A percentile compares a stretch with the other conserved stretches of the same genome.
Evolutionary conservation across 2,329 filamentous ascomycete species (phyloP).

Genomic region (Curvularia hawaiiensis): DNA sequence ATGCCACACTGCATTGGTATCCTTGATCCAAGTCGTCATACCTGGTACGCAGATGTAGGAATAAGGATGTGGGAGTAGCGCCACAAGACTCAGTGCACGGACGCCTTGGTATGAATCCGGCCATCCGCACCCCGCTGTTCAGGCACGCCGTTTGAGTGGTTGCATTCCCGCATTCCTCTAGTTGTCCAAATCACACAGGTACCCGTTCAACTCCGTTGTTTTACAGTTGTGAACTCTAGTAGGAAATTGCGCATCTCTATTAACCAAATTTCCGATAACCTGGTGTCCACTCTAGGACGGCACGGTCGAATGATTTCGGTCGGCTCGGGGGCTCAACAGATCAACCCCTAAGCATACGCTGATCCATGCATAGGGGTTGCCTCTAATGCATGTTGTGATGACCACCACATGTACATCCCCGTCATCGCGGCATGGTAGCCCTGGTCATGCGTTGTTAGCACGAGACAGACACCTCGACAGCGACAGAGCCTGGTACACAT

Average conservation of each 20-base stretch:
- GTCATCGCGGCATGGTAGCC: background rate
- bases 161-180: slow-evolving; percentile 1
- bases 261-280: background rate
- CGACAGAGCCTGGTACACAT: background rate
- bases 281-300: background rate
- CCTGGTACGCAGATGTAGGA: slow-evolving; percentile 5
- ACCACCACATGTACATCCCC: background rate
- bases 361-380: slow-evolving; percentile 9
- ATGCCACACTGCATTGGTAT: slow-evolving; percentile 4
- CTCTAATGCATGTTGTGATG: slow-evolving; percentile 11
- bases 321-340: slow-evolving; percentile 8
- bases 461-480: background rate
- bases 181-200: background rate
- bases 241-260: background rate
- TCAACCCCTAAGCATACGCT: slow-evolving; percentile 6
- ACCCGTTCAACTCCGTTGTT: background rate
- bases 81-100: slow-evolving; percentile 11
- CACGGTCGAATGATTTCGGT: background rate
- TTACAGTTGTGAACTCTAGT: background rate
- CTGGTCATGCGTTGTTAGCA: slow-evolving; percentile 6
- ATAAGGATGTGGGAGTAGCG: slow-evolving; percentile 22
- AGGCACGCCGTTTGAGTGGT: slow-evolving; percentile 11
- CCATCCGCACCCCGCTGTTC: slow-evolving; percentile 12
- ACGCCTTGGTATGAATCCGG: slow-evolving; percentile 1
- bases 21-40: background rate